Evolutionary conservation across 2,329 filamentous ascomycete genomes (phyloP).

Genomic region (Cercospora zeina): DNA sequence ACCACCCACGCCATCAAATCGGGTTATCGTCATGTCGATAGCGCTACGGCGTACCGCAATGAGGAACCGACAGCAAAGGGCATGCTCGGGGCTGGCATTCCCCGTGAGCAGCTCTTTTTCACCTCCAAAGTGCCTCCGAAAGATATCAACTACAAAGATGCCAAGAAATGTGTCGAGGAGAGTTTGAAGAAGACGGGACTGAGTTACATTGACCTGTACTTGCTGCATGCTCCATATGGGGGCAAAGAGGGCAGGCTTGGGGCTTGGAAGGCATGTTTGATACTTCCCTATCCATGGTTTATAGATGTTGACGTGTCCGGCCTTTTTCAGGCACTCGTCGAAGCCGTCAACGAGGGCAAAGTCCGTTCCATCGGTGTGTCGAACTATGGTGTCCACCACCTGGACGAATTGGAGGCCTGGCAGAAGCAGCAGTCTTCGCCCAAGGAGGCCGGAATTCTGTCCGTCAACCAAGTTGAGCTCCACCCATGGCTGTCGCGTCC

Average conservation of each 20-base stretch:
- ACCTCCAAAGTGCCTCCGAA: slow-evolving; percentile 60
- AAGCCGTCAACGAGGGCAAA: slow-evolving; percentile 54
- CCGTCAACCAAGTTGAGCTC: slow-evolving; percentile 84
- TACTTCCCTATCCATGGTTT: not conserved
- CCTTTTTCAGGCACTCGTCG: slow-evolving; percentile 52
- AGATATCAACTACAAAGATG: slow-evolving; percentile 61
- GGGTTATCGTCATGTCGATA: slow-evolving; percentile 63
- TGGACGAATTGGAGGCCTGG: slow-evolving; percentile 56
- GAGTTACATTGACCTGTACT: slow-evolving; percentile 49
- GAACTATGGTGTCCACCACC: slow-evolving; percentile 58
- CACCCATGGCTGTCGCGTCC: slow-evolving; percentile 83
- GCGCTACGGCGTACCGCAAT: slow-evolving; percentile 59
- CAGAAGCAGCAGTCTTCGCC: slow-evolving; percentile 46
- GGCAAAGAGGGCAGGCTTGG: slow-evolving; percentile 53
- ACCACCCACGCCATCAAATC: slow-evolving; percentile 57
- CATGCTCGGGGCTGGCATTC: slow-evolving; percentile 54
- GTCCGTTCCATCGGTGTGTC: slow-evolving; percentile 56
- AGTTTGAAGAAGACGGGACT: slow-evolving; percentile 62
- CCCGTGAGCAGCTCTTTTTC: slow-evolving; percentile 61
- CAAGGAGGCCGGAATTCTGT: slow-evolving; percentile 68
- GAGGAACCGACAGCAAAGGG: slow-evolving; percentile 57
- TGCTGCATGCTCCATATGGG: slow-evolving; percentile 57
- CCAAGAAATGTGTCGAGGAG: slow-evolving; percentile 63
- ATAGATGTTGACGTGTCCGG: not conserved
- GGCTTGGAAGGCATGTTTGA: slow-evolving; percentile 44